A percentile compares a stretch with the other conserved stretches of the same genome.
Evolutionary conservation across 2,329 filamentous ascomycete genomes (phyloP).

Genomic region (Phyllosticta paracitricarpa): DNA sequence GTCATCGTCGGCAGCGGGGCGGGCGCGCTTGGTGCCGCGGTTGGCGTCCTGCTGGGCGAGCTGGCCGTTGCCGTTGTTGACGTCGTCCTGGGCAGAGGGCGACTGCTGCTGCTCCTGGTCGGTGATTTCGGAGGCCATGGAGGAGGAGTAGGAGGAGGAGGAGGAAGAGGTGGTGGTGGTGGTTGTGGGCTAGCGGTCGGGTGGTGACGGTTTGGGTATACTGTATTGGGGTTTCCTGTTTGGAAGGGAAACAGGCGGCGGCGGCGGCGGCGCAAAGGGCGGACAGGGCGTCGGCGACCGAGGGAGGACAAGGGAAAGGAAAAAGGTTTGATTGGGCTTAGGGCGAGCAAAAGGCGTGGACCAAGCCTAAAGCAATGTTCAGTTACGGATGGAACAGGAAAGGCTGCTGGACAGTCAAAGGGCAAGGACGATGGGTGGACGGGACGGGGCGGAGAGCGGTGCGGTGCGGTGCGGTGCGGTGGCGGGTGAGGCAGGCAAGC

Average conservation of each 20-base stretch:
- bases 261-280: constrained; percentile 12
- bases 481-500: constrained; percentile 28
- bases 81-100: constrained; percentile 41
- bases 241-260: constrained; percentile 13
- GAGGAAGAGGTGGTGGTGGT: constrained; percentile 14
- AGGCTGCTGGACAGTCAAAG: constrained; percentile 16
- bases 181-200: constrained; percentile 15
- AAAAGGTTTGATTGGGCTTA: background rate
- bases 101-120: constrained; percentile 43
- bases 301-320: constrained; percentile 4
- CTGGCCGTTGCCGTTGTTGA: constrained; percentile 57
- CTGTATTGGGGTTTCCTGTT: constrained; percentile 26
- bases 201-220: constrained; percentile 23
- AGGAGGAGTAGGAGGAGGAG: no score
- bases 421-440: background rate
- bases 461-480: constrained; percentile 3
- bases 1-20: constrained; percentile 78
- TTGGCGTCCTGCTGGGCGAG: constrained; percentile 49
- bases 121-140: constrained; percentile 39
- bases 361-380: constrained; percentile 11
- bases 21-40: constrained; percentile 83
- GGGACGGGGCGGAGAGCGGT: constrained; percentile 14
- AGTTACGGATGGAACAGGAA: constrained; percentile 12
- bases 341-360: background rate
- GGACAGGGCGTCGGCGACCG: constrained; percentile 17